Conservation (phyloP, 805 yeast genomes). For the Saccharomycopsis fibuligera region DNA sequence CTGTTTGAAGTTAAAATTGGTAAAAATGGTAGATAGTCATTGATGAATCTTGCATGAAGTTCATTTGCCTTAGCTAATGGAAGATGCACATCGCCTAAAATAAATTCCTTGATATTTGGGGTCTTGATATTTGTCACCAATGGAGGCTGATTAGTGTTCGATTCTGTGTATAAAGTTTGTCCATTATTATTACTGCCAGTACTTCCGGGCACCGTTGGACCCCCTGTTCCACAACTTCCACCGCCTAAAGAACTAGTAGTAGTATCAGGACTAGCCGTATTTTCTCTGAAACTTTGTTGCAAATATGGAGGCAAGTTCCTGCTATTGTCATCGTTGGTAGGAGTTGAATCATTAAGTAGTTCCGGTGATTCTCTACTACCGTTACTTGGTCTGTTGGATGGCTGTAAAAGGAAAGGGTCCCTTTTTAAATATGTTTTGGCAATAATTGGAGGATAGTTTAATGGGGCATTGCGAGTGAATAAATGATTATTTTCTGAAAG, state of each 20-base stretch:
- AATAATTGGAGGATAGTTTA: constrained; percentile 7
- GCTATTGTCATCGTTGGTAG: constrained; percentile 30
- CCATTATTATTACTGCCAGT: constrained; percentile 1
- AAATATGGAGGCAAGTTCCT: constrained; percentile 37
- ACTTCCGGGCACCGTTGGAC: no score
- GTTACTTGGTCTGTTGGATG: neutral
- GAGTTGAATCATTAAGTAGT: constrained; percentile 38
- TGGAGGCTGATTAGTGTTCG: constrained; percentile 3
- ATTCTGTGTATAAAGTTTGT: constrained; percentile 4
- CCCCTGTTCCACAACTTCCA: no score
- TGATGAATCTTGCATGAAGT: constrained; percentile 63
- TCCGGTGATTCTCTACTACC: constrained; percentile 23
- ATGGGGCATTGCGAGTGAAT: no score
- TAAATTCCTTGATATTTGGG: constrained; percentile 42
- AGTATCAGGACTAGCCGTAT: constrained; percentile 14
- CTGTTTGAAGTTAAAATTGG: constrained; percentile 70
- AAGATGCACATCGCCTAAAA: constrained; percentile 68
- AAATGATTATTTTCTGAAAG: neutral
- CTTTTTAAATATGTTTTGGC: constrained; percentile 40
- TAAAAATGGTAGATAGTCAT: constrained; percentile 63
- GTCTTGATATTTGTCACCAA: neutral
- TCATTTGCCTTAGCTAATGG: constrained; percentile 62
- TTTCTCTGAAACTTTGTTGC: constrained; percentile 37
- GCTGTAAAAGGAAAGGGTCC: constrained; percentile 35
- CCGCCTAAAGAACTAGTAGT: no score